Evolutionary conservation across 2,329 filamentous ascomycete species (phyloP), one percentile per base, ranked within the genome.

Genomic region (Diaporthe batatas): DNA sequence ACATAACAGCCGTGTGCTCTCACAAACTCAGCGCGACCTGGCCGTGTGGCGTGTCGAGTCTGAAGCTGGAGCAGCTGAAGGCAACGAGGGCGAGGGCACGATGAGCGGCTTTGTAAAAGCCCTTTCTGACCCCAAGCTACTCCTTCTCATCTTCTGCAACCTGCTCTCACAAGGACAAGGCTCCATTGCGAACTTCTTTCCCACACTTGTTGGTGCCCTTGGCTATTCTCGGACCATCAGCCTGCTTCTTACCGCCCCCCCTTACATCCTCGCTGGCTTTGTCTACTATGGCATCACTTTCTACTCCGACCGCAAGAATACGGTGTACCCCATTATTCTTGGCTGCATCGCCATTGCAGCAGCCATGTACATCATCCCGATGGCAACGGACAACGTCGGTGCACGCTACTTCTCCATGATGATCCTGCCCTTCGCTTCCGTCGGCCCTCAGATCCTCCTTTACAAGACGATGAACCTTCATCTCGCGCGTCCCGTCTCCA

Each of bases 171-270:
- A 83, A 57, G 78, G 78, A 14, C 81, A 83, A 64, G 81, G 81
- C 34, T 80, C 78, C 14, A 79, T 82, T 47, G 77, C 79, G 47
- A 77, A 79, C 69, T 78, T 75, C 74, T 80, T 77, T 72, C 76
- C 79, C 0, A 82, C 81, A 0, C 77, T 83, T 3, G 79, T 83
- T 44, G 75, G 73, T 3, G 79, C 81, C 0, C 77, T 83, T 12
- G 77, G 79, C 12, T 83, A 79, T 72, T 76, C 76, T 74, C 74
- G 77, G 74, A 86, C 82, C 2, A 78, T 83, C 70, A 85, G 80
- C 10, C 76, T 87, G 12, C 80, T 87, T 10, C 80, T 87, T 6
- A 87, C 85, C 0, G 83, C 82, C 2, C 85, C 85, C 0, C 85
- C 85, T 0, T 87, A 86, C 62, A 78, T 85, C 7, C 79, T 85